Evolutionary conservation across 1,284 basidiomycete species (phyloP).

Genomic region (Tremellales sp.): DNA sequence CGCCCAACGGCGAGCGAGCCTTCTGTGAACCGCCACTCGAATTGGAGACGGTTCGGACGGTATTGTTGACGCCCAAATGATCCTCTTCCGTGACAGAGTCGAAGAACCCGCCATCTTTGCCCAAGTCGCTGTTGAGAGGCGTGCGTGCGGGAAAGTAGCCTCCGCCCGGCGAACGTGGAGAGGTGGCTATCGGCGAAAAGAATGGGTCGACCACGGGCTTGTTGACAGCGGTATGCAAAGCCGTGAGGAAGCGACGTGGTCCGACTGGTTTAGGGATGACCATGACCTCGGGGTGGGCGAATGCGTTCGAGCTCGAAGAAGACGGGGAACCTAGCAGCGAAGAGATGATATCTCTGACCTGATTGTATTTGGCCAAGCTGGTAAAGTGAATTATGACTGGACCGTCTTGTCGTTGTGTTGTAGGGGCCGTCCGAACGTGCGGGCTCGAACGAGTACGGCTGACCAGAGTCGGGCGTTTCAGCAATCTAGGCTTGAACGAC

Average conservation of each 20-base stretch:
- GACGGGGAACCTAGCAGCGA: slow-evolving; percentile 54
- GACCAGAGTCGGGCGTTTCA: slow-evolving; percentile 71
- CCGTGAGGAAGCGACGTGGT: slow-evolving; percentile 81
- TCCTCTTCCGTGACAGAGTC: slow-evolving; percentile 27
- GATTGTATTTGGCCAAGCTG: slow-evolving; percentile 78
- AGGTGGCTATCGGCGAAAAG: slow-evolving; percentile 87
- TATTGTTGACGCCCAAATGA: not conserved
- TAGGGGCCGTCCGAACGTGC: slow-evolving; percentile 57
- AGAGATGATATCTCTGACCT: slow-evolving; percentile 78
- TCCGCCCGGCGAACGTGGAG: slow-evolving; percentile 65
- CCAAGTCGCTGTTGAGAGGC: slow-evolving; percentile 18
- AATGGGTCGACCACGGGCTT: slow-evolving; percentile 82
- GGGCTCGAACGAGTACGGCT: slow-evolving; percentile 66
- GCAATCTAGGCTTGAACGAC: slow-evolving; percentile 42
- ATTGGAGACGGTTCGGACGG: slow-evolving; percentile 3
- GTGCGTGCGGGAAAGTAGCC: slow-evolving; percentile 29
- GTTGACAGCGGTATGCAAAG: slow-evolving; percentile 77
- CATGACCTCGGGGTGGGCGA: slow-evolving; percentile 70
- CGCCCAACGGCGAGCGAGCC: slow-evolving; percentile 32
- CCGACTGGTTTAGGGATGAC: slow-evolving; percentile 94
- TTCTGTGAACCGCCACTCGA: slow-evolving; percentile 11
- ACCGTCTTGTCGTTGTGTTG: slow-evolving; percentile 3
- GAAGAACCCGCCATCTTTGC: slow-evolving; percentile 30
- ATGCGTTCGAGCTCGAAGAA: slow-evolving; percentile 19
- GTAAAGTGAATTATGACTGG: slow-evolving; percentile 81